These are phyloP conservation scores for Trametes versicolor DNA, from an alignment of 1,284 basidiomycete species.

Conservation along the genomic window DNA sequence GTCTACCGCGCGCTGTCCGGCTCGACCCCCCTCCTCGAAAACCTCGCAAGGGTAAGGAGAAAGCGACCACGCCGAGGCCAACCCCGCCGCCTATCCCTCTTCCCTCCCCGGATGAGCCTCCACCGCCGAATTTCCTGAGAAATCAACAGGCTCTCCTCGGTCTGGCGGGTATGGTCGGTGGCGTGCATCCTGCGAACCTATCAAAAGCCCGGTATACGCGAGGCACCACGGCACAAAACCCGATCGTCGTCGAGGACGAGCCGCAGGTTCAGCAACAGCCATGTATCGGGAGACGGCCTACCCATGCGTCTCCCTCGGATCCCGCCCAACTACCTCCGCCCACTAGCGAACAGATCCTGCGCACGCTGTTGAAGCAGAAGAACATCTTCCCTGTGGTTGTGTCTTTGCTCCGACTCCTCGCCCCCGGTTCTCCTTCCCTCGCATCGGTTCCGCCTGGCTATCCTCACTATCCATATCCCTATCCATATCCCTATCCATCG, in stretches of 20 bases:
- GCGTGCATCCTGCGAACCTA: conserved; percentile 66
- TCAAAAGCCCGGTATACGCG: conserved; percentile 49
- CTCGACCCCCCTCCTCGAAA: conserved; percentile 24
- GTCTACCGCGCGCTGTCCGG: conserved; percentile 21
- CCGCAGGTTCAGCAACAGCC: conserved; percentile 30
- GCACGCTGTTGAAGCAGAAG: conserved; percentile 66
- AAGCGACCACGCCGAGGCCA: conserved; percentile 46
- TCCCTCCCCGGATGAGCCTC: conserved; percentile 66
- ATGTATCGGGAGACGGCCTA: conserved; percentile 30
- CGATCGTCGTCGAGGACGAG: conserved; percentile 75
- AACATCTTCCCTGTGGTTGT: conserved; percentile 74
- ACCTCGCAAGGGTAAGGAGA: conserved; percentile 42
- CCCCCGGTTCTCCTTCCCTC: conserved; percentile 31
- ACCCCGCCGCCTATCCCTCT: conserved; percentile 64
- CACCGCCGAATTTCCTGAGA: conserved; percentile 75
- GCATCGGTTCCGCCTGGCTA: conserved; percentile 23
- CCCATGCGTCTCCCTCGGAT: conserved; percentile 40
- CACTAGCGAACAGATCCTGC: conserved; percentile 64
- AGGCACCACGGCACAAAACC: conserved; percentile 66
- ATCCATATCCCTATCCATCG: background rate
- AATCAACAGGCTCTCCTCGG: conserved; percentile 77
- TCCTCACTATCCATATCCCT: conserved; percentile 19
- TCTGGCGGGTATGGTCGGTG: conserved; percentile 72
- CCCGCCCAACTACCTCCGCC: conserved; percentile 54
- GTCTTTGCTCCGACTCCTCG: conserved; percentile 60